Conservation (phyloP, 2,329 filamentous ascomycete species). For the Aspergillus fischeri region DNA sequence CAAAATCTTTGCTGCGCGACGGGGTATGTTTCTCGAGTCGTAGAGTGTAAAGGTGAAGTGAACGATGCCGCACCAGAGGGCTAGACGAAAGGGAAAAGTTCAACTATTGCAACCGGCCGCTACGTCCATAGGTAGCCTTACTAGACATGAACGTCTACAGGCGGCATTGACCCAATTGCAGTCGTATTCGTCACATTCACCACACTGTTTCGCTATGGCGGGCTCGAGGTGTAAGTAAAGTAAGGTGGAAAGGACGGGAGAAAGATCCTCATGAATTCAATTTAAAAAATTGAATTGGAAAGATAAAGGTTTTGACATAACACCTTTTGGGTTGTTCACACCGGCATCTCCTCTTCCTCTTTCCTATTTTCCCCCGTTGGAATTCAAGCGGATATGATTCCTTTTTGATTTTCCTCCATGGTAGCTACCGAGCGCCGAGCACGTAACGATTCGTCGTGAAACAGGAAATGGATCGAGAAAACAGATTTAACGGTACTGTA, state of each 20-base stretch:
- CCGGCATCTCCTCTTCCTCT: slow-evolving; percentile 26
- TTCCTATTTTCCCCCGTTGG: slow-evolving; percentile 18
- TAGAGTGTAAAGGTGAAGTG: neutral
- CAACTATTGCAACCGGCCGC: neutral
- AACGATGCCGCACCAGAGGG: neutral
- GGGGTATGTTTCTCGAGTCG: neutral
- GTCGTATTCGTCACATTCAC: neutral
- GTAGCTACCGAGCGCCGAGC: slow-evolving; percentile 24
- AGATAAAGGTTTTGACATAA: slow-evolving; percentile 27
- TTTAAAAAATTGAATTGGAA: slow-evolving; percentile 11
- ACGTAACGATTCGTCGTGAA: slow-evolving; percentile 30
- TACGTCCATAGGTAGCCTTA: neutral
- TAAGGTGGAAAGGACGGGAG: slow-evolving; percentile 6
- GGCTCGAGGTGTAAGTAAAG: neutral
- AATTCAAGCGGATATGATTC: slow-evolving; percentile 12
- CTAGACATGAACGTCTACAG: neutral
- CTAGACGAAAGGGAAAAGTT: neutral
- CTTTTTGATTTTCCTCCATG: slow-evolving; percentile 11
- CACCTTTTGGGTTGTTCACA: slow-evolving; percentile 31
- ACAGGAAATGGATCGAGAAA: slow-evolving; percentile 27
- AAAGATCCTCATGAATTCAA: slow-evolving; percentile 30
- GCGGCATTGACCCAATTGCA: neutral
- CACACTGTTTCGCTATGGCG: neutral
- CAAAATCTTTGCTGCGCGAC: neutral
- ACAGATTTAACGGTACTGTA: slow-evolving; percentile 33